Percentiles rank a stretch among this genome's conserved stretches.
These are phyloP conservation scores for Aspergillus carbonarius DNA, from an alignment of 2,329 filamentous ascomycete genomes.

Conservation along the genomic window DNA sequence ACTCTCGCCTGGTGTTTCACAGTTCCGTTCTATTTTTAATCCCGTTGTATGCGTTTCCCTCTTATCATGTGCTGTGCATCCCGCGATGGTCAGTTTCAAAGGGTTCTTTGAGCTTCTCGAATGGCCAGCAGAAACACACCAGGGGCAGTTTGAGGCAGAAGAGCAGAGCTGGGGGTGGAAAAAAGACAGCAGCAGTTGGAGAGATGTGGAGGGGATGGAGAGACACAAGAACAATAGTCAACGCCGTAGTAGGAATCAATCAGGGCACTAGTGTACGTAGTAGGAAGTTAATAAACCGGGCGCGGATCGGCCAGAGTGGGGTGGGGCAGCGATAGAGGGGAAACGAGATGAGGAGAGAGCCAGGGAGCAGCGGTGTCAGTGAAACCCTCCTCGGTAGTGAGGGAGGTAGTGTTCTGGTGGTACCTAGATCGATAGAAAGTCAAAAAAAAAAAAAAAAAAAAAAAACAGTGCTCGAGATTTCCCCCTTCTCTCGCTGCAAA, in stretches of 20 bases:
- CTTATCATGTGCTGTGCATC: background rate
- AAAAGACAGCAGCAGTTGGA: slow-evolving; percentile 3
- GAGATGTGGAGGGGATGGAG: slow-evolving; percentile 19
- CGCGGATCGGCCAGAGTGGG: slow-evolving; percentile 19
- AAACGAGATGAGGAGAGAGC: background rate
- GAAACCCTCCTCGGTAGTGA: background rate
- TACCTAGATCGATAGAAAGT: too few relatives aligned
- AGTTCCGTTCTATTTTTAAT: slow-evolving; percentile 18
- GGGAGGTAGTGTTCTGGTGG: too few relatives aligned
- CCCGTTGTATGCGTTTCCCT: background rate
- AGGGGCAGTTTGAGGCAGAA: background rate
- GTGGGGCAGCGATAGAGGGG: slow-evolving; percentile 14
- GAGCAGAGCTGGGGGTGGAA: slow-evolving; percentile 2
- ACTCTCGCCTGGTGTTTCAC: slow-evolving; percentile 16
- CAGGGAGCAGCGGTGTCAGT: background rate
- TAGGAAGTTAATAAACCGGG: slow-evolving; percentile 22
- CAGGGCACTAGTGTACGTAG: slow-evolving; percentile 12
- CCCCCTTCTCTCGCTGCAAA: background rate
- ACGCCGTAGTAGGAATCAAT: slow-evolving; percentile 5
- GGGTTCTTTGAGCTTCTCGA: slow-evolving; percentile 1
- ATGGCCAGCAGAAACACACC: background rate
- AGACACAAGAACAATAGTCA: slow-evolving; percentile 13
- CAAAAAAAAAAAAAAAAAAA: too few relatives aligned
- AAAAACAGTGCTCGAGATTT: too few relatives aligned
- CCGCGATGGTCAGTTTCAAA: slow-evolving; percentile 3